Evolutionary conservation across 73 alveolate genomes (phyloP), one percentile per base, ranked within the genome.

Genomic region (Uronychia binucleata): DNA sequence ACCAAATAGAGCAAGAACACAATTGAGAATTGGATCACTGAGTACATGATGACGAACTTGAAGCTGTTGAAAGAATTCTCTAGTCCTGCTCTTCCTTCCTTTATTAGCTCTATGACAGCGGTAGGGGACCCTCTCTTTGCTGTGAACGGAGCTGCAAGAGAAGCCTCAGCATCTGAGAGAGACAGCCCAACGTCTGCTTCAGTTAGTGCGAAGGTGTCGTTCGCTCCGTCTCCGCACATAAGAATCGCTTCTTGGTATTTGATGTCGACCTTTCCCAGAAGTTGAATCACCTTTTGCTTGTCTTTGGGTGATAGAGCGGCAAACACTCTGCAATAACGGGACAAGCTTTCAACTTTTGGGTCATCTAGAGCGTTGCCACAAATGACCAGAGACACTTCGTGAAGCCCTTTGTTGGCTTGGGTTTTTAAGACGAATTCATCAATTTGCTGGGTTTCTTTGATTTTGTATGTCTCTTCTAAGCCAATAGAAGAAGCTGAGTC

Each of bases 21-120:
- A 77, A 95, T 84, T 67, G 86, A 82, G 86, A 96, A 97, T 90
- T 97, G 98, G 77, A 98, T 96, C 96, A 98, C 89, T n/a, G 99
- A 93, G 89, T 97, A 98, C 59, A 97, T 90, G 88, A 96, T 98
- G 95, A 98, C 97, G 94, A 89, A 97, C 87, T 98, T 98, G 92
- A 98, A 98, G 59, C 97, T 86, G 81, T 97, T 95, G 82, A 98
- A 97, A 33, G 98, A 87, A 74, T 99, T 98, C 58, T 94, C 99
- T 29, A 98, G 91, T 27, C 99, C 88, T 33, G 99, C 95, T 83
- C 98, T 93, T 31, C 99, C 99, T 95, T 98, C 99, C 90, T 94
- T 93, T 60, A 98, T 77, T 1, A 95, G 82, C 67, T 88, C 81
- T 33, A 96, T 89, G 29, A 97, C 97, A 67, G 83, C 79, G 81